Base-by-base conservation (phyloP, 2,329 filamentous ascomycete species). In the Elsinoe necatrix region DNA sequence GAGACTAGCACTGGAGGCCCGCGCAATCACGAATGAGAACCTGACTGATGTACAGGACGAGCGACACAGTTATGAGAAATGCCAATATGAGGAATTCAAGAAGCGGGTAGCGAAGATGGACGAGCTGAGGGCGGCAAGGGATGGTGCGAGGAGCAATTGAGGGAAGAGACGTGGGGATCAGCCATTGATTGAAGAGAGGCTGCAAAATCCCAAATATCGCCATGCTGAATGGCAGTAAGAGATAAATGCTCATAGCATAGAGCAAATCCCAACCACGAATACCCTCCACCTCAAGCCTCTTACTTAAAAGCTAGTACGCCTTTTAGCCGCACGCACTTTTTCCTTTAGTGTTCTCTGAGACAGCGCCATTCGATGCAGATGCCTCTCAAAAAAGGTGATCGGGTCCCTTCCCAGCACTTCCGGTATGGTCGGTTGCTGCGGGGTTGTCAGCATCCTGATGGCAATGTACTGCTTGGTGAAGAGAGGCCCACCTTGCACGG, bases 11-110 rank as follows among this genome's bases (percentile, higher is more conserved):
- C 6, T 31, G 6, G 5, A 31, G 29, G 11, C 29, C 5, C 29
- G 11, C 11, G 6, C 5, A 11, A 18, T 1, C 18, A 3, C 4
- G 35, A 27, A 37, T n/a, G 0, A 7, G 25, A 7, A 5, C 35
- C 52, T 59, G 54, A 60, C 35, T 20, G 21, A n/a, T 5, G 4
- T 11, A 8, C 69, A 97, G 93, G 84, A 90, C 72, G 93, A 98
- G 80, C 81, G 93, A 78, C 93, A 98, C 76, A 86, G 85, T 69
- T 98, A 98, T 80, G 93, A 98, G 73, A 97, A 97, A 74, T 98
- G 93, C 82, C 93, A 98, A 70, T 98, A 98, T 75, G 87, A 87
- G 63, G 93, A 97, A 73, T 98, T 98, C 80, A 95, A 95, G 84
- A 89, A 92, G 81, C 85, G 93, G 58, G 93, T 98, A 63, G 89